Evolutionary conservation across 371 early-diverging fungal species (phyloP).

Genomic region (Mucor sp.): DNA sequence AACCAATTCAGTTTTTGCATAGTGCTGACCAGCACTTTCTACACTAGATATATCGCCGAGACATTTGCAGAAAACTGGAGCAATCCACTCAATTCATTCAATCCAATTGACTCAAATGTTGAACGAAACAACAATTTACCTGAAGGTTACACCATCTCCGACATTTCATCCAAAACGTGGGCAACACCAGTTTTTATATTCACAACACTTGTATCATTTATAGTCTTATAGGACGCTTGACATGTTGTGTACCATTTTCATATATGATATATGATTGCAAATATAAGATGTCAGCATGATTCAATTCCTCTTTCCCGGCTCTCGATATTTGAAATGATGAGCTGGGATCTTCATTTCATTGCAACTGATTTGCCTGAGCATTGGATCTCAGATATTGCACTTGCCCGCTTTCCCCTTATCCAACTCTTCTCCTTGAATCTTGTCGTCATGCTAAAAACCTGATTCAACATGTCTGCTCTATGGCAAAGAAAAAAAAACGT

Average conservation of each 20-base stretch:
- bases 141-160: constrained; percentile 6
- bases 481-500: neutral
- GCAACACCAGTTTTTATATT: constrained; percentile 9
- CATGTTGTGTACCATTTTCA: constrained; percentile 1
- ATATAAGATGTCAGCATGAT: neutral
- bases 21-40: neutral
- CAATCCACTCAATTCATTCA: neutral
- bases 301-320: neutral
- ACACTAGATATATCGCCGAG: neutral
- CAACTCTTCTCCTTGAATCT: neutral
- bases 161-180: constrained; percentile 13
- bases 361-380: neutral
- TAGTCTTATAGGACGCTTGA: neutral
- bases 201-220: constrained; percentile 1
- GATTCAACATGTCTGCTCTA: neutral
- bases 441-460: constrained; percentile 3
- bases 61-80: neutral
- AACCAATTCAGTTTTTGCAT: neutral
- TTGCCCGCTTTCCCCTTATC: neutral
- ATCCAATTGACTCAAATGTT: neutral
- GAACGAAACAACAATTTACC: neutral
- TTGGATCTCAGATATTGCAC: neutral
- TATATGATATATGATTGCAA: neutral
- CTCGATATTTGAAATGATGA: neutral
- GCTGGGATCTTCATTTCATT: neutral